phyloP scores from a whole-genome alignment of 495 filamentous ascomycete species.

The Hypoxylon rickii region DNA sequence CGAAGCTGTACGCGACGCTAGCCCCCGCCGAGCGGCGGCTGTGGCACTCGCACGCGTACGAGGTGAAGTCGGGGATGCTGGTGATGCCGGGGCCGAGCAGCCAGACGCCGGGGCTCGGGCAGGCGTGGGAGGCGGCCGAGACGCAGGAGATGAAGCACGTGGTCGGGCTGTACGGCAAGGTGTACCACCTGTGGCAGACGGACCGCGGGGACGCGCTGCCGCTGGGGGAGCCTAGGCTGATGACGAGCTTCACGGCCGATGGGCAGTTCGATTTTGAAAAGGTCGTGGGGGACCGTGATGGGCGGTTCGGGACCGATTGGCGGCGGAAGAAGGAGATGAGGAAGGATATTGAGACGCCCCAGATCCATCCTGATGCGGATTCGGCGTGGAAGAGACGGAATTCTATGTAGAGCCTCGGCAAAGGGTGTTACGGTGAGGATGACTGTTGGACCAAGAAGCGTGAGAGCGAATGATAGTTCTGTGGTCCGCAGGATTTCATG shows the following conservation, averaged over 20 bases:
- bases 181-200: conserved; percentile 89
- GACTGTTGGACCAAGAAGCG: too few relatives aligned
- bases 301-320: conserved; percentile 64
- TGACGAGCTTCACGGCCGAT: conserved; percentile 70
- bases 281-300: conserved; percentile 66
- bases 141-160: conserved; percentile 79
- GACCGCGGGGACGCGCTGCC: conserved; percentile 79
- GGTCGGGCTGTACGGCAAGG: conserved; percentile 77
- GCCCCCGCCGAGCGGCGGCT: conserved; percentile 67
- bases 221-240: conserved; percentile 73
- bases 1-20: conserved; percentile 68
- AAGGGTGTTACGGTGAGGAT: too few relatives aligned
- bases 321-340: conserved; percentile 66
- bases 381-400: conserved; percentile 33
- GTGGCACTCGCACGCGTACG: conserved; percentile 85
- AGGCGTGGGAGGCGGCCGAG: conserved; percentile 75
- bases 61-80: conserved; percentile 85
- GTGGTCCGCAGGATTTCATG: too few relatives aligned
- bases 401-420: conserved; percentile 22
- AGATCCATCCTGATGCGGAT: conserved; percentile 61
- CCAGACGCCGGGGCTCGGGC: conserved; percentile 50
- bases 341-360: conserved; percentile 60
- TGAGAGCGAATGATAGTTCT: too few relatives aligned
- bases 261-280: conserved; percentile 64
- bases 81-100: conserved; percentile 73